These are phyloP conservation scores for Yarrowia deformans DNA, from an alignment of 805 yeast species.

Conservation along the genomic window DNA sequence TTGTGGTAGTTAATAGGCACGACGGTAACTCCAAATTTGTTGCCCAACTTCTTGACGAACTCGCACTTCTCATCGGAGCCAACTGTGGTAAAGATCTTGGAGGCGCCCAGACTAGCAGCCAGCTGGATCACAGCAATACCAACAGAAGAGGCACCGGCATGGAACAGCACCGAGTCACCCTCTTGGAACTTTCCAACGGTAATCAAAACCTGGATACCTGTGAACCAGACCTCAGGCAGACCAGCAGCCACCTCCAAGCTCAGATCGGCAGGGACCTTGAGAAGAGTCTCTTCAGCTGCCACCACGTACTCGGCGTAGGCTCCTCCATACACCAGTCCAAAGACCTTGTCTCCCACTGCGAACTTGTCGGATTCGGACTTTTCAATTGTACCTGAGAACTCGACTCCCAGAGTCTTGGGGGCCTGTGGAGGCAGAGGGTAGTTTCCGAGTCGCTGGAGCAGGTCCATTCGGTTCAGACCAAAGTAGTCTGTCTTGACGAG, in stretches of 20 bases:
- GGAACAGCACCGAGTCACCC: slow-evolving; percentile 49
- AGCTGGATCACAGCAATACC: slow-evolving; percentile 53
- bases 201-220: slow-evolving; percentile 51
- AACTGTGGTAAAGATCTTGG: slow-evolving; percentile 50
- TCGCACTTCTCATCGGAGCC: slow-evolving; percentile 47
- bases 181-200: slow-evolving; percentile 47
- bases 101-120: slow-evolving; percentile 51
- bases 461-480: slow-evolving; percentile 52
- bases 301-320: slow-evolving; percentile 52
- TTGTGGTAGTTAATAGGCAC: slow-evolving; percentile 47
- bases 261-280: slow-evolving; percentile 46
- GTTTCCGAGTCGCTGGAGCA: slow-evolving; percentile 47
- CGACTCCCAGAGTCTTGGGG: slow-evolving; percentile 51
- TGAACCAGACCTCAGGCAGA: slow-evolving; percentile 52
- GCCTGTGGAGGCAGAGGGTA: slow-evolving; percentile 50
- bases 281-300: slow-evolving; percentile 46
- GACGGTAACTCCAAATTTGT: slow-evolving; percentile 45
- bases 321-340: slow-evolving; percentile 52
- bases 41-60: slow-evolving; percentile 44
- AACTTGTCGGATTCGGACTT: slow-evolving; percentile 42
- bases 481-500: slow-evolving; percentile 50
- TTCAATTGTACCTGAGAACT: slow-evolving; percentile 51
- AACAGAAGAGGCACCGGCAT: slow-evolving; percentile 50
- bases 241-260: slow-evolving; percentile 48
- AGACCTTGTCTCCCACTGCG: slow-evolving; percentile 50